Conservation (phyloP, 2,329 filamentous ascomycete genomes). For the Lasiodiplodia sp. region DNA sequence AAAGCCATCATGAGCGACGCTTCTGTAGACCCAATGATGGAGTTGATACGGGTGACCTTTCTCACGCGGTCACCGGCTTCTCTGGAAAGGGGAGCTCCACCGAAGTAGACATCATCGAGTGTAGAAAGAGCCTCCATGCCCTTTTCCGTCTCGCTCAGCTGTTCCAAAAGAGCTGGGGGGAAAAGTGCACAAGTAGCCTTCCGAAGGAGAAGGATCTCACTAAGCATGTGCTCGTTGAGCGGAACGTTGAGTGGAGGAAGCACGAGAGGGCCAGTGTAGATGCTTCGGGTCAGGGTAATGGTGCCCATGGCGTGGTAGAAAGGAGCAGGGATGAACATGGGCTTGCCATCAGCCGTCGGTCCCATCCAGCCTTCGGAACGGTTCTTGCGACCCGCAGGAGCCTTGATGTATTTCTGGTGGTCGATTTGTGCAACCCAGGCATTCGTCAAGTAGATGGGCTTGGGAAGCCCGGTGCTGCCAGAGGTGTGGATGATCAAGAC, state of each 20-base stretch:
- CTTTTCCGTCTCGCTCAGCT: constrained; percentile 37
- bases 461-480: constrained; percentile 46
- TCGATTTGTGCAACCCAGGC: constrained; percentile 32
- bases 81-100: constrained; percentile 33
- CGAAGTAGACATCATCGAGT: constrained; percentile 35
- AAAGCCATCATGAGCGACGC: constrained; percentile 36
- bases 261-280: constrained; percentile 31
- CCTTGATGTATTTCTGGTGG: constrained; percentile 33
- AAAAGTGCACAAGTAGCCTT: constrained; percentile 34
- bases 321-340: constrained; percentile 21
- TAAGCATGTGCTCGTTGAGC: constrained; percentile 30
- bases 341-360: constrained; percentile 11
- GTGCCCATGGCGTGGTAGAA: constrained; percentile 34
- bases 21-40: constrained; percentile 38
- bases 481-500: constrained; percentile 44
- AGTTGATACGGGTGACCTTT: constrained; percentile 34
- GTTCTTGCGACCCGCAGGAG: constrained; percentile 30
- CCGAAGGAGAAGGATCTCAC: constrained; percentile 32
- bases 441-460: constrained; percentile 38
- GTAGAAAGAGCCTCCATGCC: constrained; percentile 35
- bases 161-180: constrained; percentile 38
- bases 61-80: constrained; percentile 2
- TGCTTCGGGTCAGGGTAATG: constrained; percentile 30
- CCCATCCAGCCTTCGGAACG: constrained; percentile 26
- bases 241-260: constrained; percentile 23